These are phyloP conservation scores for Metschnikowia chrysomelidarum DNA, from an alignment of 805 yeast species.

Conservation along the genomic window DNA sequence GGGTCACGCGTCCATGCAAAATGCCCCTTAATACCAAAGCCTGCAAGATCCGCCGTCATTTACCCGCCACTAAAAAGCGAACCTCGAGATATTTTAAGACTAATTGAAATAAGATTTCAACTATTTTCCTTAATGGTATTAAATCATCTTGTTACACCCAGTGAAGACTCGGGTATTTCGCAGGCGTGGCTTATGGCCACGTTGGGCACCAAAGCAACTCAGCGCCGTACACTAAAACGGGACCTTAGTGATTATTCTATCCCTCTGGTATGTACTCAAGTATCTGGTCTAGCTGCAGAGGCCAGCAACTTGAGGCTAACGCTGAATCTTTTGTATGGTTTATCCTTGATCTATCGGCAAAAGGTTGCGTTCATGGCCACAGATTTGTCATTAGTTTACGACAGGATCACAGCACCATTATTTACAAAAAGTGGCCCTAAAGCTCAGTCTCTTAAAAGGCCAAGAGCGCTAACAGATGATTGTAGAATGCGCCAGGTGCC, in stretches of 20 bases:
- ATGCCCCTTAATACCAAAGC: no score
- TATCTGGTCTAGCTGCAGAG: conserved; percentile 17
- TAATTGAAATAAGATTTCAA: no score
- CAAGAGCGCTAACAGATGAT: no score
- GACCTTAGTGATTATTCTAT: conserved; percentile 38
- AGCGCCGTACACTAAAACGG: conserved; percentile 28
- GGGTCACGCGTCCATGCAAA: no score
- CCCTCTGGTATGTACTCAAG: conserved; percentile 38
- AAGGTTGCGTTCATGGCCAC: conserved; percentile 47
- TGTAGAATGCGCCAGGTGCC: no score
- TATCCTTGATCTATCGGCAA: conserved; percentile 46
- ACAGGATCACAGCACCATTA: conserved; percentile 9
- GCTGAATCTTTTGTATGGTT: conserved; percentile 48
- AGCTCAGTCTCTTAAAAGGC: background rate
- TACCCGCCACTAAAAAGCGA: no score
- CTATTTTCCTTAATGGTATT: no score
- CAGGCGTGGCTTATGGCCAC: conserved; percentile 43
- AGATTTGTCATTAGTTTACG: conserved; percentile 23
- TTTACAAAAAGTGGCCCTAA: no score
- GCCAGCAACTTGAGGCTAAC: conserved; percentile 29
- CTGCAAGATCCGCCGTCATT: no score
- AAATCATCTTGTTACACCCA: background rate
- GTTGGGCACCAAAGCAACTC: conserved; percentile 31
- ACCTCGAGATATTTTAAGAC: no score
- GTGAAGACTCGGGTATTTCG: conserved; percentile 15